Evolutionary conservation across 2,329 filamentous ascomycete species (phyloP).

Genomic region (Truncatella angustata): DNA sequence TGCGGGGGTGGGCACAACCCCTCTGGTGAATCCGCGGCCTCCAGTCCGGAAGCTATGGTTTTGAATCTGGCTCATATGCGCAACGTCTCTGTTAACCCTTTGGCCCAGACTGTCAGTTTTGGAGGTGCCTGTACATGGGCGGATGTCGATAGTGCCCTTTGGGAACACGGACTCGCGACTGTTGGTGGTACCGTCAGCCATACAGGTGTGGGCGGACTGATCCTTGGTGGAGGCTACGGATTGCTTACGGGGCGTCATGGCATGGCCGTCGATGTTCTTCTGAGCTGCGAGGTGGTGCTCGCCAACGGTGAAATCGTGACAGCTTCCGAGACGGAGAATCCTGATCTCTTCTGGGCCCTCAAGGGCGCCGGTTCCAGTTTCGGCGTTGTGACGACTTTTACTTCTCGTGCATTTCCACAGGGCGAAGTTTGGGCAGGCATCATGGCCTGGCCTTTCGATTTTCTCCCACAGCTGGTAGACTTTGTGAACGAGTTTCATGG

Average conservation of each 20-base stretch:
- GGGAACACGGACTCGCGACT: constrained; percentile 51
- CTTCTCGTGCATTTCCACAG: constrained; percentile 28
- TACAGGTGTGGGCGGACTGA: constrained; percentile 59
- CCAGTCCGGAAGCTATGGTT: constrained; percentile 46
- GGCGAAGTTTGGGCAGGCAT: constrained; percentile 29
- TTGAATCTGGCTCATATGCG: constrained; percentile 54
- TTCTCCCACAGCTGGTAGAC: constrained; percentile 26
- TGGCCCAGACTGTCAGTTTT: constrained; percentile 42
- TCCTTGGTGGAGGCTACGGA: constrained; percentile 58
- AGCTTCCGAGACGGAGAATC: constrained; percentile 41
- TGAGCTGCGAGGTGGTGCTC: constrained; percentile 37
- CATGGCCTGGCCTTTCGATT: constrained; percentile 23
- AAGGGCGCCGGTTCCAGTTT: constrained; percentile 40
- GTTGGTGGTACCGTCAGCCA: constrained; percentile 63
- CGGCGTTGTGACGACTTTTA: constrained; percentile 40
- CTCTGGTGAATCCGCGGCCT: constrained; percentile 45
- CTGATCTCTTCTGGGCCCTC: constrained; percentile 40
- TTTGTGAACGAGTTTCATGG: constrained; percentile 28
- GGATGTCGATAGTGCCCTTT: constrained; percentile 52
- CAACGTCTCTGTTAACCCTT: constrained; percentile 44
- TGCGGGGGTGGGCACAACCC: constrained; percentile 57
- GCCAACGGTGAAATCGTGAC: constrained; percentile 34
- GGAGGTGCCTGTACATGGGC: constrained; percentile 53
- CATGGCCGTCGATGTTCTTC: constrained; percentile 41
- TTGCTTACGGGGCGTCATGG: constrained; percentile 54